Conservation (phyloP, 208 protist genomes). For the Wallacemonas sp. region DNA sequence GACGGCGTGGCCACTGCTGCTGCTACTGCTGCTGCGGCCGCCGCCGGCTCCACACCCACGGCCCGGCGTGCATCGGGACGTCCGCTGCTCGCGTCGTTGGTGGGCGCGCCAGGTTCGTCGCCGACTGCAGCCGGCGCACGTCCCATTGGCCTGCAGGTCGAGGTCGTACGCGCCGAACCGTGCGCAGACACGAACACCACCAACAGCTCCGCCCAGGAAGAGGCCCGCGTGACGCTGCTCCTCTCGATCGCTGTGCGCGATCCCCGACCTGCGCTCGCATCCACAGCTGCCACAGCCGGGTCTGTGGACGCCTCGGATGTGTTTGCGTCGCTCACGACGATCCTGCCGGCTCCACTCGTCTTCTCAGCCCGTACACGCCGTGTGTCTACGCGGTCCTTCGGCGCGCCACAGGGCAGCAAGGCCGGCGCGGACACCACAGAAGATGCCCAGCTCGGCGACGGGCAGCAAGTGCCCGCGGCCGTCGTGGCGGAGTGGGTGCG, state of each 20-base stretch:
- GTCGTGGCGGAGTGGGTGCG: constrained; percentile 1
- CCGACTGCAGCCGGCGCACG: too few relatives aligned
- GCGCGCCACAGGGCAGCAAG: background rate
- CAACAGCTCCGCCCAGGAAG: background rate
- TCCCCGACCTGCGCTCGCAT: background rate
- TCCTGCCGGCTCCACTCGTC: constrained; percentile 3
- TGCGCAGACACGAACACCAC: background rate
- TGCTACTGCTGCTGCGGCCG: too few relatives aligned
- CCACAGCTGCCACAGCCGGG: background rate
- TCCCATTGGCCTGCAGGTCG: constrained; percentile 1
- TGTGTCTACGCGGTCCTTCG: background rate
- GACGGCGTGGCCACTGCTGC: background rate
- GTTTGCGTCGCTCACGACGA: background rate
- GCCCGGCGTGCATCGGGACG: background rate
- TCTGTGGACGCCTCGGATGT: background rate
- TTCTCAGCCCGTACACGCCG: constrained; percentile 5
- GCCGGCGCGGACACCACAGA: constrained; percentile 1
- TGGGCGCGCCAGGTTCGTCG: background rate
- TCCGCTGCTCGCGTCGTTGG: background rate
- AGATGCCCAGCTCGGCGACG: background rate
- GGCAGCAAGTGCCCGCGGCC: background rate
- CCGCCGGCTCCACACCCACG: background rate
- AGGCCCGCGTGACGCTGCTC: background rate
- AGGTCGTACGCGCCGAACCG: background rate
- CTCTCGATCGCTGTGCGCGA: constrained; percentile 9